Percentiles rank a stretch among this genome's conserved stretches.
Conservation (phyloP, 306 rosid species). For the Coriaria nepalensis region DNA sequence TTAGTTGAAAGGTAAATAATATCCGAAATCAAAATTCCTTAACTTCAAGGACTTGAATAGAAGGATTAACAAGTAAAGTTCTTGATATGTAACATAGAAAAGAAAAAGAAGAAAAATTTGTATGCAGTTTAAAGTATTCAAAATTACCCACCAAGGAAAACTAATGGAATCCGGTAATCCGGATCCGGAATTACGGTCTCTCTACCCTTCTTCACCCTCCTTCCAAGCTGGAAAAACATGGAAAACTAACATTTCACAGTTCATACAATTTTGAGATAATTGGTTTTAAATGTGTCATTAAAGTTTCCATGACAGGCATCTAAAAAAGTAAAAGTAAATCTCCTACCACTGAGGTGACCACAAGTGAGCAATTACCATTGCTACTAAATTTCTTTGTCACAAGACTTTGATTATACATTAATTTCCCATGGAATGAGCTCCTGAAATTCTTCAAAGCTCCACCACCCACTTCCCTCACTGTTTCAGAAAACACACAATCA, state of each 20-base stretch:
- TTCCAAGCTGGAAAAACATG: slow-evolving; percentile 52
- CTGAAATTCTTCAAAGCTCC: slow-evolving; percentile 28
- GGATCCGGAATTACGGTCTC: slow-evolving; percentile 83
- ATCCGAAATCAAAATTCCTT: no score
- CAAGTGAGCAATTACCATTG: slow-evolving; percentile 36
- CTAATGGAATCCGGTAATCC: slow-evolving; percentile 83
- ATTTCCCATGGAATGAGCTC: slow-evolving; percentile 41
- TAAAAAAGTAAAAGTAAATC: slow-evolving; percentile 22
- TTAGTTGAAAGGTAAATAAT: no score
- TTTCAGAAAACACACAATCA: slow-evolving; percentile 15
- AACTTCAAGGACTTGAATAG: no score
- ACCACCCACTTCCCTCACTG: slow-evolving; percentile 43
- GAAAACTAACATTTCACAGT: slow-evolving; percentile 8
- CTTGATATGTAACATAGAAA: slow-evolving; percentile 7
- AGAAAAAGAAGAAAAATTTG: slow-evolving; percentile 1
- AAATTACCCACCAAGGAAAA: slow-evolving; percentile 55
- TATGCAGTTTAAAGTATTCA: slow-evolving; percentile 11
- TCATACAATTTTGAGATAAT: neutral
- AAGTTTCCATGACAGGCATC: neutral
- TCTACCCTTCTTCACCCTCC: slow-evolving; percentile 30
- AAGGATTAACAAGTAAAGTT: no score
- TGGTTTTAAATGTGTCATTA: no score
- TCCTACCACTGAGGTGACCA: slow-evolving; percentile 50
- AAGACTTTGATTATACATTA: slow-evolving; percentile 19
- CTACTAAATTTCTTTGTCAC: slow-evolving; percentile 18